A percentile compares a stretch with the other conserved stretches of the same genome.
Evolutionary conservation across 192 early-diverging fungal genomes (phyloP).

Genomic region (Rhizophagus prolifer): DNA sequence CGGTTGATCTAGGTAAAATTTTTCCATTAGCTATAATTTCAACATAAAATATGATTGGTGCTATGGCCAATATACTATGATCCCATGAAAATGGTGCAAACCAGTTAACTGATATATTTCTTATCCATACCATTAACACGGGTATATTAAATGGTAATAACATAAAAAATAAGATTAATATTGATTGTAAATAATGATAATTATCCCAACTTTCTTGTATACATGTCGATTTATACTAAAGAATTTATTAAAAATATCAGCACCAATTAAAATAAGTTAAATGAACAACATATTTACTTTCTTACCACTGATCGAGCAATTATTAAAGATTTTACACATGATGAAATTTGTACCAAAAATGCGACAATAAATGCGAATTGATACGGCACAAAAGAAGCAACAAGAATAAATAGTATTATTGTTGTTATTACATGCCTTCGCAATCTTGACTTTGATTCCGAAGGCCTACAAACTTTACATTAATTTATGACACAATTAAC

Average conservation of each 20-base stretch:
- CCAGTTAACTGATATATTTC: slow-evolving; percentile 79
- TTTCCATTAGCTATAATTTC: slow-evolving; percentile 50
- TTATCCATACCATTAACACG: slow-evolving; percentile 76
- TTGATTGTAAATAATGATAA: slow-evolving; percentile 65
- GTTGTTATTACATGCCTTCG: slow-evolving; percentile 48
- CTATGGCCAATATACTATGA: slow-evolving; percentile 60
- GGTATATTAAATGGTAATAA: slow-evolving; percentile 74
- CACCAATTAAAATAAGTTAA: background rate
- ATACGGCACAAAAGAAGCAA: slow-evolving; percentile 66
- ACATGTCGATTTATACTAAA: slow-evolving; percentile 26
- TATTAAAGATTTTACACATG: slow-evolving; percentile 46
- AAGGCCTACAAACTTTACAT: background rate
- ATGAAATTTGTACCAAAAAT: slow-evolving; percentile 56
- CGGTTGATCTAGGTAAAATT: slow-evolving; percentile 58
- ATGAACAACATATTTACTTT: background rate
- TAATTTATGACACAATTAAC: background rate
- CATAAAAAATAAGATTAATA: slow-evolving; percentile 68
- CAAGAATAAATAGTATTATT: slow-evolving; percentile 50
- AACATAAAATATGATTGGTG: slow-evolving; percentile 60
- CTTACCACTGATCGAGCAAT: slow-evolving; percentile 37
- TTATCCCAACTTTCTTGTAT: slow-evolving; percentile 46
- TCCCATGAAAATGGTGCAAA: slow-evolving; percentile 79
- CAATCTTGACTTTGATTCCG: slow-evolving; percentile 39
- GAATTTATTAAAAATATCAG: background rate
- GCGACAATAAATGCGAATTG: slow-evolving; percentile 74